Evolutionary conservation across 2,329 filamentous ascomycete species (phyloP).

Genomic region (Phyllosticta citrichinensis): DNA sequence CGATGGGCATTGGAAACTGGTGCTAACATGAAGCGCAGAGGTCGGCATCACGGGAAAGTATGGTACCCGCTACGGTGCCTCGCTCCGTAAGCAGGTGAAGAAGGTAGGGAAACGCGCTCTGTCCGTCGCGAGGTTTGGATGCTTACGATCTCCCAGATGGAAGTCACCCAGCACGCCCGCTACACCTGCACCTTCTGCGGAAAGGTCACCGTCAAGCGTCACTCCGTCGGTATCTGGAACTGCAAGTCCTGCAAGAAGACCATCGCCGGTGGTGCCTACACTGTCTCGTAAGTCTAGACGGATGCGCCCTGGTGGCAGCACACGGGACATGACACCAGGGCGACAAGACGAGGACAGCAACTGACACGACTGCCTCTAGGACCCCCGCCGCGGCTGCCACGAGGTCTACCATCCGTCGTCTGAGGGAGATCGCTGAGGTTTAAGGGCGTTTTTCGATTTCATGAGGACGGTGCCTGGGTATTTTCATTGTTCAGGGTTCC

Average conservation of each 20-base stretch:
- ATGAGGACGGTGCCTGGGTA: constrained; percentile 10
- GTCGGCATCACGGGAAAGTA: constrained; percentile 91
- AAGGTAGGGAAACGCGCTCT: constrained; percentile 39
- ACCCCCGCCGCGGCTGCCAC: constrained; percentile 90
- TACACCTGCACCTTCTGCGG: constrained; percentile 89
- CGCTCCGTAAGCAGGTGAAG: constrained; percentile 98
- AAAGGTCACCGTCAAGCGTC: constrained; percentile 84
- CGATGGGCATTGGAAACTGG: neutral
- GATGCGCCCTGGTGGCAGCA: neutral
- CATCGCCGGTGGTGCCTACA: constrained; percentile 87
- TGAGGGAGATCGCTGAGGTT: constrained; percentile 96
- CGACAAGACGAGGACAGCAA: neutral
- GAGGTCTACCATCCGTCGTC: constrained; percentile 90
- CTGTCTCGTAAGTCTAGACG: constrained; percentile 70
- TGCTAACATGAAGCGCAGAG: constrained; percentile 33
- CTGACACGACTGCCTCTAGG: constrained; percentile 37
- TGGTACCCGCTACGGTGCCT: constrained; percentile 76
- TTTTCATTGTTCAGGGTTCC: constrained; percentile 11
- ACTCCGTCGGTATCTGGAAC: constrained; percentile 91
- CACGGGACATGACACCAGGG: neutral
- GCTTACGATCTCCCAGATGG: constrained; percentile 50
- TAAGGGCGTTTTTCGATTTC: constrained; percentile 36
- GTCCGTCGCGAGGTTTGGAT: neutral
- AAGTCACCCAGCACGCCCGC: constrained; percentile 90
- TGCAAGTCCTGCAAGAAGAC: constrained; percentile 95